Percentiles rank a stretch among this genome's conserved stretches.
phyloP scores from a whole-genome alignment of 768 basidiomycete genomes.

The Amanita pallidorosea region DNA sequence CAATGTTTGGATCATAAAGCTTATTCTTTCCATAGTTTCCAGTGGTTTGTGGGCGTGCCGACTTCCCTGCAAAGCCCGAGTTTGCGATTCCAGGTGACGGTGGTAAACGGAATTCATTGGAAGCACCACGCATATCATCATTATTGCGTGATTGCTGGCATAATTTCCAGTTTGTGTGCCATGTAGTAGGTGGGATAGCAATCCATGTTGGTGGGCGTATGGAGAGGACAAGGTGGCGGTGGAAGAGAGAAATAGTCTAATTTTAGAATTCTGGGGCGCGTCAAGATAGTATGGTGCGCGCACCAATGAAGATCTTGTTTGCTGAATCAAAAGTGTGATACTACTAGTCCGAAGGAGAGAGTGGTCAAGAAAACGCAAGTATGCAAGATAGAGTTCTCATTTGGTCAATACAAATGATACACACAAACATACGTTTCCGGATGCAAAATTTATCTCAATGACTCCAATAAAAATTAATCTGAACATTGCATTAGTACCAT shows the following conservation, averaged over 20 bases:
- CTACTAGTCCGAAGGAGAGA: too few relatives aligned
- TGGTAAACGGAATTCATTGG: constrained; percentile 1
- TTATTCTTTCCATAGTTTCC: neutral
- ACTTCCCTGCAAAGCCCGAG: neutral
- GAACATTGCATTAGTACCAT: too few relatives aligned
- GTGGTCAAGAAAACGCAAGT: too few relatives aligned
- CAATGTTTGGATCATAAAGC: neutral
- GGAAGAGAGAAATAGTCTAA: neutral
- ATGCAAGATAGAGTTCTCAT: too few relatives aligned
- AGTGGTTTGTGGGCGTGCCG: neutral
- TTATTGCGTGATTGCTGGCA: neutral
- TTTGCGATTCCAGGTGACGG: neutral
- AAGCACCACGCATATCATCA: neutral
- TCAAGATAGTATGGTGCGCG: too few relatives aligned
- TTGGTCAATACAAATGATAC: too few relatives aligned
- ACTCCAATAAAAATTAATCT: too few relatives aligned
- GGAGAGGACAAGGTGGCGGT: neutral
- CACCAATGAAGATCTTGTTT: too few relatives aligned
- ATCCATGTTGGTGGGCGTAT: neutral
- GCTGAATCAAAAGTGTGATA: too few relatives aligned
- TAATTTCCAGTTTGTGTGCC: neutral
- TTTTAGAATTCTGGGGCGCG: too few relatives aligned
- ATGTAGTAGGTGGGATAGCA: neutral
- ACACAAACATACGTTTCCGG: too few relatives aligned
- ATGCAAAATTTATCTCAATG: too few relatives aligned